Evolutionary conservation across 83 land plant species (phyloP), one percentile per base, ranked within the genome.

Genomic region (Isoetes engelmannii): DNA sequence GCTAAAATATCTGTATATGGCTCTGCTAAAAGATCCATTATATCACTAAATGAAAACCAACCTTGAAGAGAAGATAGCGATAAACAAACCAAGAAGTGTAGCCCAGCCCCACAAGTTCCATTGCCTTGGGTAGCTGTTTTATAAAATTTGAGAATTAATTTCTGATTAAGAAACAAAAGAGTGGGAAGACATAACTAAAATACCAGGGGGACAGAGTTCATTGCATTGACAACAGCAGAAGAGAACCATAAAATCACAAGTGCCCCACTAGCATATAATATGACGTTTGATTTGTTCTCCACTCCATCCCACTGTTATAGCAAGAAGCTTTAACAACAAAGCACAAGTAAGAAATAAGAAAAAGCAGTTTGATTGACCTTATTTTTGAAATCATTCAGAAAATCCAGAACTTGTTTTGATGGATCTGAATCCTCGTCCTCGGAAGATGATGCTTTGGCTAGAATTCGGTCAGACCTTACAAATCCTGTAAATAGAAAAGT

Each of bases 51-150:
- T 15, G 4, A 45, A 55, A 5, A 65, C 28, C 50, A 50, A 65
- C 68, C 68, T 65, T 65, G 50, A 48, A 65, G 37, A 65, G 68
- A 13, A 65, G 61, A 48, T 65, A 65, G 17, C 57, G 68, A 18
- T 65, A 65, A 42, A 65, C 68, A 48, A 65, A 65, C 68, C 68
- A 65, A 65, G 50, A 42, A 21, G 68, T 65, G 68, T 65, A 65
- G 68, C 68, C 68, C 47, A 65, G 50, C 9, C 68, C 68, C 5
- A 65, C 54, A 48, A 65, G 50, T 49, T 65, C 57, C 68, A 65
- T 48, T 48, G 54, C 68, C 50, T 65, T 65, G 47, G 68, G 68
- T 6, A 65, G 10, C 68, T 65, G 68, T 65, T 44, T 48, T 13
- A 47, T 65, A 44, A 19, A 19, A 65, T 7, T 28, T 45, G 48